These are phyloP conservation scores for Eucalyptus regnans DNA, from an alignment of 345 rosid species.

Conservation along the genomic window DNA sequence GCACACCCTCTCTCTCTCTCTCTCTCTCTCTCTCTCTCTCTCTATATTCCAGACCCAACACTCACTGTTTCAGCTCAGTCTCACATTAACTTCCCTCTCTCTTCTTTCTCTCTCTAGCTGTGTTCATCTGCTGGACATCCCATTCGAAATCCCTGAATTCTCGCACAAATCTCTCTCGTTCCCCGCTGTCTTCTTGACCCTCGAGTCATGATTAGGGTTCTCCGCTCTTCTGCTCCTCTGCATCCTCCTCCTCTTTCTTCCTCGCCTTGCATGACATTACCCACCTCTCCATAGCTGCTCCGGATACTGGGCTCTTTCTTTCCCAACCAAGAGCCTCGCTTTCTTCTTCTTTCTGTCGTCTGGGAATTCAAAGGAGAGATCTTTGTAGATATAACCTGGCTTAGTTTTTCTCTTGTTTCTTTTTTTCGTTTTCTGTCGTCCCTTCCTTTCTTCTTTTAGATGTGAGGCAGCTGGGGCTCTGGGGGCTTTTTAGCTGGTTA, in stretches of 20 bases:
- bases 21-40: not conserved
- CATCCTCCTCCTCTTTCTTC: not conserved
- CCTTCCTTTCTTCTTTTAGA: not conserved
- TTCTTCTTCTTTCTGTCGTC: not conserved
- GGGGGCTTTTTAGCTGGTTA: not conserved
- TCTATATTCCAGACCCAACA: not conserved
- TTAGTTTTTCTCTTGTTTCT: not conserved
- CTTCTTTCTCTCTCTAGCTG: not conserved
- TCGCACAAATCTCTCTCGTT: not conserved
- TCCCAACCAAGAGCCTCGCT: not conserved
- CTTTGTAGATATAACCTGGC: not conserved
- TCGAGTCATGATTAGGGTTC: not conserved
- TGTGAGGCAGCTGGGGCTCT: not conserved
- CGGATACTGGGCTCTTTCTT: not conserved
- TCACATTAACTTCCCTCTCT: not conserved
- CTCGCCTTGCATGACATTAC: not conserved
- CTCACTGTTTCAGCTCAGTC: not conserved
- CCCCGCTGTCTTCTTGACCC: not conserved
- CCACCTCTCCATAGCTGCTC: not conserved
- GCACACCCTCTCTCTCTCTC: not conserved
- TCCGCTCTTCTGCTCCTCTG: not conserved
- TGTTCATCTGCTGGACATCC: not conserved
- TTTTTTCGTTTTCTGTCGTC: not conserved
- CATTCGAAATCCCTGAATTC: not conserved
- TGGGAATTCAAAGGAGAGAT: not conserved